These are phyloP conservation scores for Scutellaria barbata DNA, from an alignment of 257 asterid species.

Conservation along the genomic window DNA sequence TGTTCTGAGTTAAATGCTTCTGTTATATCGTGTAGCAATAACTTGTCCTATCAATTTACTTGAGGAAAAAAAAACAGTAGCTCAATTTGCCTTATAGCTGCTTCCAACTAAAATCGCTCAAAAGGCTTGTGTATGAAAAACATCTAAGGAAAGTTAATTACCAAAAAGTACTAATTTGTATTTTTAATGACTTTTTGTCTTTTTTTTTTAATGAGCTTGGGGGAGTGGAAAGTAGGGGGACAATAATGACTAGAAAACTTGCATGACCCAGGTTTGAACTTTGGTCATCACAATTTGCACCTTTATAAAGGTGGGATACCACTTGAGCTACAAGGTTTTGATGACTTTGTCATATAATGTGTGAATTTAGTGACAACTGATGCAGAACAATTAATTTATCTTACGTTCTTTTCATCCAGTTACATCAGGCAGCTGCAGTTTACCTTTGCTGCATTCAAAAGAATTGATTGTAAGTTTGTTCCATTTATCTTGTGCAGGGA, in stretches of 20 bases:
- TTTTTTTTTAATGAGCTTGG: too few species aligned
- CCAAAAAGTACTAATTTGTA: not conserved
- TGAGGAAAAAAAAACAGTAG: too few species aligned
- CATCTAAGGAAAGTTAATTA: not conserved
- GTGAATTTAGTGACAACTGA: not conserved
- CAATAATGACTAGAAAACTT: too few species aligned
- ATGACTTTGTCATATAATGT: not conserved
- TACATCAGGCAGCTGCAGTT: conserved; percentile 26
- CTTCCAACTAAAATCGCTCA: conserved; percentile 1
- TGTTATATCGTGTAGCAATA: too few species aligned
- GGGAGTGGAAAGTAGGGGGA: too few species aligned
- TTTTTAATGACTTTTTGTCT: not conserved
- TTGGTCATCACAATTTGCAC: too few species aligned
- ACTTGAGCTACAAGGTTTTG: too few species aligned
- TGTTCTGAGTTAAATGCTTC: not conserved
- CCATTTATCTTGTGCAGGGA: conserved; percentile 67
- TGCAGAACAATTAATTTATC: conserved; percentile 15
- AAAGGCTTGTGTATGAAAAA: not conserved
- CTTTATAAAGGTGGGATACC: too few species aligned
- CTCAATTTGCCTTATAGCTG: not conserved
- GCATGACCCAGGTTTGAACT: too few species aligned
- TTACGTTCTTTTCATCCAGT: conserved; percentile 19
- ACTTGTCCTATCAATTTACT: too few species aligned
- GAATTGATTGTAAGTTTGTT: conserved; percentile 19
- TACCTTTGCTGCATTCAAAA: conserved; percentile 24